Evolutionary conservation across 2,329 filamentous ascomycete genomes (phyloP), one percentile per base, ranked within the genome.

Genomic region (Dichotomopilus funicola): DNA sequence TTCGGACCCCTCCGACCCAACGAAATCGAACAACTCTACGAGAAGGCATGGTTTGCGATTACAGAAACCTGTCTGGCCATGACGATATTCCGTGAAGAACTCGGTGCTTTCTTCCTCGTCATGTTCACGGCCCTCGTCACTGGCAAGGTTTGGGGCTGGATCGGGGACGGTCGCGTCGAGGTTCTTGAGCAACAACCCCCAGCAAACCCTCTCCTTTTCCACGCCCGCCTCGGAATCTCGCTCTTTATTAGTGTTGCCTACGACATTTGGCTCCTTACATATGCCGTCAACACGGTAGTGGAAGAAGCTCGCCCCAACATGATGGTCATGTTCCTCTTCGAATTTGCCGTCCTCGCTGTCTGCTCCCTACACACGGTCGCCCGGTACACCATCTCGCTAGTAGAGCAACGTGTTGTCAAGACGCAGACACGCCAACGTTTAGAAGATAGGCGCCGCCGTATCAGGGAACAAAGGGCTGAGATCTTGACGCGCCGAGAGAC

Each of bases 301-400:
- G 85, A 88, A 56, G 86, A 95, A 68, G 89, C 92, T 2, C 81
- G 88, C n/a, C 91, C 92, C 0, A 94, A 95, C 57, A 97, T 99
- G 88, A 99, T 97, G 91, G 91, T 99, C 60, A 97, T 99, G 91
- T 99, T 99, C 67, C 84, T 95, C 5, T 99, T 99, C 65, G 94
- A 99, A 70, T 97, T 97, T 67, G 91, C 92, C 40, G 85, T 99
- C 44, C 75, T 97, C 58, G 79, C 84, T 2, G 86, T 95, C 8
- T 86, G 85, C 51, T 95, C 92, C 0, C 77, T 84, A 51, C 91
- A 92, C 48, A 96, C 91, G 0, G 79, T 82, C 1, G 77, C 84
- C 53, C 85, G 91, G 57, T 99, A 99, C 70, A 70, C 81, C 19
- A 80, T 97, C 50, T 88, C 87, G 3, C 72, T 96, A 44, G 76